Conservation (phyloP, 2,329 filamentous ascomycete species). For the Fusarium aywerte region DNA sequence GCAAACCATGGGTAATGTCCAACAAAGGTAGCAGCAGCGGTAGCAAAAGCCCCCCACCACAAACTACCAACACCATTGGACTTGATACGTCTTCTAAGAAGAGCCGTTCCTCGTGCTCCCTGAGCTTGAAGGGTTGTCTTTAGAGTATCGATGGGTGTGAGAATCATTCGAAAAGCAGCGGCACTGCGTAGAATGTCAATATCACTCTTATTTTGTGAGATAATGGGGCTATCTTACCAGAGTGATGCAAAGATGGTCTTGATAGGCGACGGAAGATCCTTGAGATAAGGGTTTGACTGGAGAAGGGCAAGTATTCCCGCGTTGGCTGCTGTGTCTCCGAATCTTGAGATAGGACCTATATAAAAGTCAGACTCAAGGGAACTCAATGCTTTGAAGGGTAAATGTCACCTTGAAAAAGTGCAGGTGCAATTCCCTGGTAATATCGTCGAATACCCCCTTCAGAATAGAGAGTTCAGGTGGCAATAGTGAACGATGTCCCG, state of each 20-base stretch:
- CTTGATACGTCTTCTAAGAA: slow-evolving; percentile 58
- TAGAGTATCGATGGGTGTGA: slow-evolving; percentile 61
- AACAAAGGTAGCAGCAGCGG: slow-evolving; percentile 60
- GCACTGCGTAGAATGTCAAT: slow-evolving; percentile 47
- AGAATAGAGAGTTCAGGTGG: slow-evolving; percentile 54
- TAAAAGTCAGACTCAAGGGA: not conserved
- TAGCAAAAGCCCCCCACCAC: slow-evolving; percentile 62
- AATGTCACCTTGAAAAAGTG: slow-evolving; percentile 56
- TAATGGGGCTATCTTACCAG: slow-evolving; percentile 43
- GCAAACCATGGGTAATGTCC: slow-evolving; percentile 63
- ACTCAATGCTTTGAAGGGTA: rapidly evolving
- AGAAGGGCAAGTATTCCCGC: slow-evolving; percentile 61
- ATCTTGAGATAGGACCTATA: slow-evolving; percentile 57
- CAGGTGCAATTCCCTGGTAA: slow-evolving; percentile 58
- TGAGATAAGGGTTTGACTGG: slow-evolving; percentile 59
- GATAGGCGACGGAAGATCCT: slow-evolving; percentile 54
- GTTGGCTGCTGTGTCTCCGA: slow-evolving; percentile 62
- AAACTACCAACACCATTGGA: slow-evolving; percentile 57
- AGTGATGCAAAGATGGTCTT: slow-evolving; percentile 61
- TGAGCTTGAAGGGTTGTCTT: slow-evolving; percentile 63
- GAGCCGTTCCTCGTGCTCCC: slow-evolving; percentile 54
- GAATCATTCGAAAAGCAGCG: slow-evolving; percentile 59
- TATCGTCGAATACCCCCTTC: slow-evolving; percentile 57
- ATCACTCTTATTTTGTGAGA: not conserved
- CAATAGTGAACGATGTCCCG: slow-evolving; percentile 54